Evolutionary conservation across 805 yeast genomes (phyloP), one percentile per base, ranked within the genome.

Genomic region (Zygosaccharomyces bailii): DNA sequence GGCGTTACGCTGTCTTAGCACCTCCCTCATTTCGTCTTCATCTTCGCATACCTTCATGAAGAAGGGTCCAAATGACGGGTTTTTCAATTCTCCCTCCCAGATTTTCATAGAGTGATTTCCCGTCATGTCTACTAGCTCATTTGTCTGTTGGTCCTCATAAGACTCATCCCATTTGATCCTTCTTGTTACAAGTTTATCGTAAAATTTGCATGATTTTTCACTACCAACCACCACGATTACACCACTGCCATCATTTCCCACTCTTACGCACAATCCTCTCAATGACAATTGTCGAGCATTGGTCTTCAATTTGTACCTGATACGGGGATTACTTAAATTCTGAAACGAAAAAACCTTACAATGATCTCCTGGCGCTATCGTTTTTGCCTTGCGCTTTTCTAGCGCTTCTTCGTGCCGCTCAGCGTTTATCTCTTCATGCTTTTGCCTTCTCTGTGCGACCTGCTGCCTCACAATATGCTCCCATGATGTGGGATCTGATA

Each of bases 401-500:
- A 50, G 21, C 2, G 68, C 63, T 37, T 55, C 57, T 34, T 53
- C 53, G 41, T 63, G 82, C 27, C 98, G 70, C 5, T 65, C 77
- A 39, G 73, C 72, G 61, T 93, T 93, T 13, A 61, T 72, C 32
- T 63, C 64, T 49, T 76, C 71, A 65, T 93, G 99, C 31, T 67
- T 63, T 10, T 65, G 50, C 25, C 67, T 69, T 23, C 99, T 70
- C 34, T 77, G 75, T 31, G 74, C 80, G 3, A 88, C 84, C 49
- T 90, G 93, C 18, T 69, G 63, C 34, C 76, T 71, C 0, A 93
- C 96, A 40, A 73, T 65, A 62, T 72, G 70, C 57, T 91, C 99
- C 53, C 89, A 82, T 3, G 79, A 79, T 0, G 98, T 91, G 1
- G 99, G 98, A 59, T 93, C 96, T 47, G 76, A 72, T 38, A 90